These are phyloP conservation scores for Solanum chaucha DNA, from an alignment of 257 asterid genomes.

Conservation along the genomic window DNA sequence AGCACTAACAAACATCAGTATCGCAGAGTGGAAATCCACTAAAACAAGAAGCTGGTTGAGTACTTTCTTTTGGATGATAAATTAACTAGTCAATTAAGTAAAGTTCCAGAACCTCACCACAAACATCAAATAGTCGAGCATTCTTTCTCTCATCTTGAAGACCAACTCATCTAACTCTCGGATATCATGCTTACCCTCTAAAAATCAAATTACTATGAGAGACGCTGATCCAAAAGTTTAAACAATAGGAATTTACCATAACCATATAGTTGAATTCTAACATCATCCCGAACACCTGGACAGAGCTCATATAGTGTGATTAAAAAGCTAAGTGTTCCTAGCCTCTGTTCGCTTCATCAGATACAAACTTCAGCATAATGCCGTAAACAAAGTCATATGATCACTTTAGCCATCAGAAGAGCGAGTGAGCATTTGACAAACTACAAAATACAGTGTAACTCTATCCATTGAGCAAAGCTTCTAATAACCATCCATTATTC, in stretches of 20 bases:
- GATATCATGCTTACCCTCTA: neutral
- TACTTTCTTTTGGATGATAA: neutral
- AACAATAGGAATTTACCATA: neutral
- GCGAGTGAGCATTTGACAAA: neutral
- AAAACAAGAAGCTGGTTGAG: neutral
- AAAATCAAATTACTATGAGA: neutral
- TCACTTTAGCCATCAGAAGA: neutral
- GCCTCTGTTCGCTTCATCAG: neutral
- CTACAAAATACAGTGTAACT: neutral
- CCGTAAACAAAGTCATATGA: neutral
- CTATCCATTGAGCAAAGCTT: neutral
- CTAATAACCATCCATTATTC: neutral
- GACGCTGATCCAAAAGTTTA: neutral
- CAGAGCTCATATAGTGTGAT: neutral
- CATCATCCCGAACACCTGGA: neutral
- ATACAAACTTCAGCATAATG: neutral
- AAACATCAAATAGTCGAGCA: neutral
- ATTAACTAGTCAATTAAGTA: neutral
- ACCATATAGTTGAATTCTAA: neutral
- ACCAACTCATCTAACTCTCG: neutral
- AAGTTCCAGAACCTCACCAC: neutral
- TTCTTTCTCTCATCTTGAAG: neutral
- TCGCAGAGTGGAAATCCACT: neutral
- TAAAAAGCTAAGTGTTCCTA: neutral
- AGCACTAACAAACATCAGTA: neutral